Conservation (phyloP, 495 filamentous ascomycete genomes). For the Penicillium silybi region DNA sequence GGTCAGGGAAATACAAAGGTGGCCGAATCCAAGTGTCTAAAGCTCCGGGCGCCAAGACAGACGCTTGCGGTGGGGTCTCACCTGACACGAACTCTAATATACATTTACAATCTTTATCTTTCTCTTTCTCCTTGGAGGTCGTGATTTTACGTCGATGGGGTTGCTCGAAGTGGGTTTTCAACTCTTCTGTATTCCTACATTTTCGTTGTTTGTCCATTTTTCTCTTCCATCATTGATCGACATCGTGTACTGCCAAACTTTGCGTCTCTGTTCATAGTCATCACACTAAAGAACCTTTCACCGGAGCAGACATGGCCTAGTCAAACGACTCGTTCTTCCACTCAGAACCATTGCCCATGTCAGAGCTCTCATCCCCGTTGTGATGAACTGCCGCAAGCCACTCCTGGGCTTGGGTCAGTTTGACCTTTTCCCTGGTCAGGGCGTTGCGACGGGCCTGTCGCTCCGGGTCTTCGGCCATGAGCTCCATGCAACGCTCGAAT, state of each 20-base stretch:
- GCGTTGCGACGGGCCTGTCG: constrained; percentile 34
- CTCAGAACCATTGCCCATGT: constrained; percentile 7
- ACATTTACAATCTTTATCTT: too few relatives aligned
- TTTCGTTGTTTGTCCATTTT: background rate
- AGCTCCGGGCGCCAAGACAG: constrained; percentile 25
- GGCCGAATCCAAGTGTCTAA: constrained; percentile 13
- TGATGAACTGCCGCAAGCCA: constrained; percentile 30
- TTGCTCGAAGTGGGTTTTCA: background rate
- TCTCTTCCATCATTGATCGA: background rate
- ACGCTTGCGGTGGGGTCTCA: constrained; percentile 26
- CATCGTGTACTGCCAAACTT: too few relatives aligned
- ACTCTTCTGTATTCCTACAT: background rate
- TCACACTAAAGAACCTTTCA: background rate
- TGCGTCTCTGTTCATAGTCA: background rate
- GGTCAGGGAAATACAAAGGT: constrained; percentile 9
- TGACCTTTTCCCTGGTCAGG: constrained; percentile 40
- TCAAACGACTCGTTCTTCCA: background rate
- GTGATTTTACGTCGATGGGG: too few relatives aligned
- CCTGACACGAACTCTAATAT: constrained; percentile 13
- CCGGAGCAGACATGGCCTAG: background rate
- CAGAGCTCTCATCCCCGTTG: constrained; percentile 10
- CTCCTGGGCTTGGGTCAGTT: constrained; percentile 41
- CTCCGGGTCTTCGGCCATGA: constrained; percentile 48
- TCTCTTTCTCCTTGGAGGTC: too few relatives aligned
- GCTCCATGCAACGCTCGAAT: constrained; percentile 14